Conservation (phyloP, 805 yeast species). For the Zygotorulaspora danielsina region DNA sequence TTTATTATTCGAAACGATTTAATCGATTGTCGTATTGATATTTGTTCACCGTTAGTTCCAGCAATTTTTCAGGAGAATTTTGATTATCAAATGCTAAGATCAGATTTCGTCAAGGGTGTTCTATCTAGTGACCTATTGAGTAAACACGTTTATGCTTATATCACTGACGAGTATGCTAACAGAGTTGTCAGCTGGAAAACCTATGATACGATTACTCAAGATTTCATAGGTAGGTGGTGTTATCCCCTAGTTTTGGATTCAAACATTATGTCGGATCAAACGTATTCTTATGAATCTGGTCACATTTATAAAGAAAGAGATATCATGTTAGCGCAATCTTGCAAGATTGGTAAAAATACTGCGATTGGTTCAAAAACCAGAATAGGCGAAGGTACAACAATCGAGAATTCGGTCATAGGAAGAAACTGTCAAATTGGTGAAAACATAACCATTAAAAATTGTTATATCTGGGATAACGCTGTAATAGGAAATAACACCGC, state of each 20-base stretch:
- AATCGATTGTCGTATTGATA: conserved; percentile 94
- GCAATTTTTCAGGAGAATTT: conserved; percentile 94
- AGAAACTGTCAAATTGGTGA: conserved; percentile 80
- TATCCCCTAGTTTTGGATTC: conserved; percentile 89
- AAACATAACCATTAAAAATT: conserved; percentile 62
- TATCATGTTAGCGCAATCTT: conserved; percentile 90
- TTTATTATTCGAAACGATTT: conserved; percentile 83
- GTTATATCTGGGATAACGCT: conserved; percentile 86
- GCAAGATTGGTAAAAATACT: conserved; percentile 74
- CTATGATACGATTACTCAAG: conserved; percentile 86
- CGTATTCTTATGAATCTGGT: conserved; percentile 74
- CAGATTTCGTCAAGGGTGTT: conserved; percentile 87
- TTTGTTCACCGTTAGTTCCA: conserved; percentile 91
- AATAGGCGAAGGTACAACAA: conserved; percentile 68
- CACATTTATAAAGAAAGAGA: conserved; percentile 86
- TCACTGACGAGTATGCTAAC: conserved; percentile 81
- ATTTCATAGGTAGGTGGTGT: conserved; percentile 84
- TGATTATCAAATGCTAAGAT: conserved; percentile 82
- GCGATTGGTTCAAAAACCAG: conserved; percentile 74
- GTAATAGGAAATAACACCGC: conserved; percentile 59
- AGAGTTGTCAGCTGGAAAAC: conserved; percentile 95
- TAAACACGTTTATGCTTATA: conserved; percentile 84
- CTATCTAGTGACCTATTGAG: conserved; percentile 84
- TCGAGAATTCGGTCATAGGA: conserved; percentile 76
- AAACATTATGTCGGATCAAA: conserved; percentile 64